Evolutionary conservation across 2,329 filamentous ascomycete species (phyloP).

Genomic region (Ampelomyces quisqualis): DNA sequence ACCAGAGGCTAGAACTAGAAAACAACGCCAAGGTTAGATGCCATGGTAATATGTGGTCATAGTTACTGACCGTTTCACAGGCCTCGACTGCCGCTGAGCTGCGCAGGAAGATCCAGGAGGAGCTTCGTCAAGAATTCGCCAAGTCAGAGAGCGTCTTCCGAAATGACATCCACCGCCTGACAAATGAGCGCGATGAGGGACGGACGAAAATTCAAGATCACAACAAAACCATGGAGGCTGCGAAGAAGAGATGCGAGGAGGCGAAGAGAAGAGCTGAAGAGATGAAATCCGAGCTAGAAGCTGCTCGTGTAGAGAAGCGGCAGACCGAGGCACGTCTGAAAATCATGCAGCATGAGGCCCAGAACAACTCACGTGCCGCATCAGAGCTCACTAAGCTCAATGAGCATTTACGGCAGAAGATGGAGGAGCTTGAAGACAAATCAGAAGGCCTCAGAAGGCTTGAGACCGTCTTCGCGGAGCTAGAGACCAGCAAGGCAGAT

Average conservation of each 20-base stretch:
- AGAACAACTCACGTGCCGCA: neutral
- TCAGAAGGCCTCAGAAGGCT: conserved; percentile 5
- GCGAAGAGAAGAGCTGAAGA: conserved; percentile 4
- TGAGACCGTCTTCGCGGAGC: conserved; percentile 1
- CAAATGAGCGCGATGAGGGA: conserved; percentile 15
- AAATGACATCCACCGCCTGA: conserved; percentile 18
- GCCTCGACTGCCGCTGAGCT: neutral
- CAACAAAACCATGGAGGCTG: conserved; percentile 8
- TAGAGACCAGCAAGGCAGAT: conserved; percentile 1
- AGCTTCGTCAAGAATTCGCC: conserved; percentile 7
- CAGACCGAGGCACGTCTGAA: conserved; percentile 10
- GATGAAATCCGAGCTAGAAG: conserved; percentile 9
- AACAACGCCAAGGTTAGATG: too few relatives aligned
- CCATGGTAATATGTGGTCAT: neutral
- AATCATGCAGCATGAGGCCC: conserved; percentile 1
- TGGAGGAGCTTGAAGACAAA: conserved; percentile 6
- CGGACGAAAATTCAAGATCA: conserved; percentile 6
- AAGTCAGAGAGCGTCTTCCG: conserved; percentile 16
- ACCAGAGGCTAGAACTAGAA: too few relatives aligned
- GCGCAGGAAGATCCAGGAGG: conserved; percentile 6
- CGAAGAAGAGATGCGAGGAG: conserved; percentile 8
- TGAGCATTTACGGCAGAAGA: conserved; percentile 9
- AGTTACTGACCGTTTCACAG: conserved; percentile 1
- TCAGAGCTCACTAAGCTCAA: conserved; percentile 12
- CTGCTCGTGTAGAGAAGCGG: conserved; percentile 10